Evolutionary conservation across 1,139 yeast genomes (phyloP), one percentile per base, ranked within the genome.

Genomic region (Kluyveromyces marxianus): DNA sequence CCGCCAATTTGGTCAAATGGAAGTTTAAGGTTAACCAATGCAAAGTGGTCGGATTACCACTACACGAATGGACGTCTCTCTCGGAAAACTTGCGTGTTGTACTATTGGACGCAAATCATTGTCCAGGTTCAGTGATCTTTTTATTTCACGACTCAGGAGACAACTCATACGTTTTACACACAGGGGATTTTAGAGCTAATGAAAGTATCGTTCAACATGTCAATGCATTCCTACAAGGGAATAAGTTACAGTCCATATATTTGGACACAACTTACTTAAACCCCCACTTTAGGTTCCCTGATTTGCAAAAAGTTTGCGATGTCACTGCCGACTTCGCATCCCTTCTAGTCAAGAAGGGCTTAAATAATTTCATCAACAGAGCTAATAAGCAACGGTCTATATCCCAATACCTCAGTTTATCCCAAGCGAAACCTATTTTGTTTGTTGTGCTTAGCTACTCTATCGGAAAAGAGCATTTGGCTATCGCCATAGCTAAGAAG

Each of bases 41-140:
- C n/a, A 74, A 72, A 50, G 68, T 86, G 21, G 63, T 71, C 27
- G 64, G 69, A 3, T 54, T 84, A 40, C 76, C 74, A 1, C 57
- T 76, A 50, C 69, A 79, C 48, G 61, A 61, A 25, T 59, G 72
- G 26, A 51, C 51, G 4, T 52, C 56, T 25, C 55, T 75, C 1
- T 62, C 67, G 2, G 79, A 80, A 0, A 71, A 76, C 0, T 63
- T 87, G 1, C 71, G 72, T 41, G 89, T 87, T 0, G 75, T 81
- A 0, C 70, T 82, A 7, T 66, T 84, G 7, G 87, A 86, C 51
- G 98, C 97, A 0, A 90, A 92, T 55, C 98, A 92, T 65, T 92
- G 98, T 63, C 97, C 97, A 1, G 98, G 98, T 2, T 87, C 97
- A 0, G 88, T 79, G 0, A 76, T 92, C 0, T 84, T 89, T 51